Conservation (phyloP, 208 protist genomes). For the Trypanosoma mega region DNA sequence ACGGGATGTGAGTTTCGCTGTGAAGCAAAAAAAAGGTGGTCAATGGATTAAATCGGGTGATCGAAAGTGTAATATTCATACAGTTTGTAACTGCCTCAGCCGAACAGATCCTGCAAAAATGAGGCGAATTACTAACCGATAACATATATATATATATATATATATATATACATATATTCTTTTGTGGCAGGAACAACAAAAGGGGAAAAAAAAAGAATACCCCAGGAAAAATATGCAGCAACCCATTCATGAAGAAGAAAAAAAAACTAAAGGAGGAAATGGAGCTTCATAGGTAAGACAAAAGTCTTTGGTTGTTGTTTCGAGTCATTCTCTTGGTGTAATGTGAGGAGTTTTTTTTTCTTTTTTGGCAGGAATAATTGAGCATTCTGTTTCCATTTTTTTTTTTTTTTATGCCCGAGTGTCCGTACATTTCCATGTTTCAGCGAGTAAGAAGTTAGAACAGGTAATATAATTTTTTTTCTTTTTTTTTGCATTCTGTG, state of each 20-base stretch:
- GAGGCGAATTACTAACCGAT: conserved; percentile 80
- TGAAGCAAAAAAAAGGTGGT: conserved; percentile 89
- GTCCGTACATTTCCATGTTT: too few relatives aligned
- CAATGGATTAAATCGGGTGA: conserved; percentile 78
- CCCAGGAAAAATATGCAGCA: too few relatives aligned
- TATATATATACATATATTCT: conserved; percentile 2
- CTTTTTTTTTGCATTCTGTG: neutral
- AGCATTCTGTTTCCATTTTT: neutral
- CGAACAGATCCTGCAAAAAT: conserved; percentile 87
- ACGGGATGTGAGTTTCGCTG: conserved; percentile 74
- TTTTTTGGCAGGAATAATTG: too few relatives aligned
- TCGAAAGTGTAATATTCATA: conserved; percentile 90
- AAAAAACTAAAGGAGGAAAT: neutral
- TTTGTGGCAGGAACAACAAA: neutral
- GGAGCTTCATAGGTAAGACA: neutral
- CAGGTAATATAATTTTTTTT: neutral
- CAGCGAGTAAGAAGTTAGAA: too few relatives aligned
- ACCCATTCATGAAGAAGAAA: too few relatives aligned
- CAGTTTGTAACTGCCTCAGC: conserved; percentile 85
- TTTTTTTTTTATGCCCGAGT: neutral
- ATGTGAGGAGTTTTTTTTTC: too few relatives aligned
- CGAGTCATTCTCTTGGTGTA: too few relatives aligned
- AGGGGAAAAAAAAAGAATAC: neutral
- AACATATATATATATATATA: conserved; percentile 1
- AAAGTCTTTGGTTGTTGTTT: too few relatives aligned